Conservation (phyloP, 768 basidiomycete species). For the Podaxis sp. region DNA sequence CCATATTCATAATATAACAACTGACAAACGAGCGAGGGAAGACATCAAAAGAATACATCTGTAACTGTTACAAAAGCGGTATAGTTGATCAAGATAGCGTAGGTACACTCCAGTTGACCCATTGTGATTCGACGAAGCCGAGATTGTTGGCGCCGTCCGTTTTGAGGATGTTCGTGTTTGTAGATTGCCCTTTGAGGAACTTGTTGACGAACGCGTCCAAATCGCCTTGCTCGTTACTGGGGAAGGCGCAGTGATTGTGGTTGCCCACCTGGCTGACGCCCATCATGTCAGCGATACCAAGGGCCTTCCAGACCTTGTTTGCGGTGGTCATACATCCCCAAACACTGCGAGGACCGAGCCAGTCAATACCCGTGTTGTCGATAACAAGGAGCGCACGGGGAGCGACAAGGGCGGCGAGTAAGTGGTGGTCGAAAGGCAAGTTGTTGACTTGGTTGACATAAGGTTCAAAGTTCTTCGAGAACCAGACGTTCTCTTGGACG, state of each 20-base stretch:
- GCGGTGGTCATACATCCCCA: slow-evolving; percentile 54
- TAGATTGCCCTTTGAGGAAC: slow-evolving; percentile 48
- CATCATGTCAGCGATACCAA: slow-evolving; percentile 46
- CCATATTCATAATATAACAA: too few species aligned
- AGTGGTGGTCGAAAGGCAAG: slow-evolving; percentile 62
- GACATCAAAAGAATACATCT: background rate
- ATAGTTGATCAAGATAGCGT: slow-evolving; percentile 32
- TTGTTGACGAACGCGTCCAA: slow-evolving; percentile 56
- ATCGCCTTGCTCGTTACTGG: slow-evolving; percentile 40
- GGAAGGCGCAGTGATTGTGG: slow-evolving; percentile 58
- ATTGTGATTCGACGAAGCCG: slow-evolving; percentile 38
- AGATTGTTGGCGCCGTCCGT: slow-evolving; percentile 43
- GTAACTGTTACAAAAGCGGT: background rate
- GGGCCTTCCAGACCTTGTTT: slow-evolving; percentile 48
- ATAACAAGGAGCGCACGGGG: slow-evolving; percentile 53
- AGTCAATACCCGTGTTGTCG: slow-evolving; percentile 56
- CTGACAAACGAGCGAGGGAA: background rate
- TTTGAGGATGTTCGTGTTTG: slow-evolving; percentile 46
- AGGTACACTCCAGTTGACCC: slow-evolving; percentile 52
- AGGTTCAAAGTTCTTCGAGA: slow-evolving; percentile 48
- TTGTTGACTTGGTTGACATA: slow-evolving; percentile 43
- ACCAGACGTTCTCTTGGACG: slow-evolving; percentile 63
- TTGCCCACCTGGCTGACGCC: slow-evolving; percentile 55
- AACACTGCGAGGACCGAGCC: slow-evolving; percentile 51
- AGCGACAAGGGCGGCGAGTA: slow-evolving; percentile 54